Evolutionary conservation across 495 filamentous ascomycete genomes (phyloP).

Genomic region (Podospora fimiseda): DNA sequence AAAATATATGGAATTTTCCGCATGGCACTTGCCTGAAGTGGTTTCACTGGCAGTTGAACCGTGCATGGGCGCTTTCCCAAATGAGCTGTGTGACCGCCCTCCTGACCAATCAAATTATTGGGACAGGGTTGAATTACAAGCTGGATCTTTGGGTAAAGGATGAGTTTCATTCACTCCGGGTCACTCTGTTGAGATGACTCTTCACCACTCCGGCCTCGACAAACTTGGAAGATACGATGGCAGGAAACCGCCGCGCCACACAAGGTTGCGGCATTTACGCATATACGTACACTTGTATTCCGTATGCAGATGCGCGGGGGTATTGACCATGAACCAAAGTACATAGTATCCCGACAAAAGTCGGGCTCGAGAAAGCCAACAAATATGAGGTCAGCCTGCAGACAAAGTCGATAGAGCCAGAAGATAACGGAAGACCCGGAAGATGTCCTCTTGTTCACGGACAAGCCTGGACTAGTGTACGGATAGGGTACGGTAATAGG

Average conservation of each 20-base stretch:
- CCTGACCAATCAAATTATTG: background rate
- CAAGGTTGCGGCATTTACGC: too few relatives aligned
- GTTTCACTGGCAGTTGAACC: background rate
- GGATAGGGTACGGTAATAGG: background rate
- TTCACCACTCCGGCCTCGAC: too few relatives aligned
- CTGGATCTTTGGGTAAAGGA: background rate
- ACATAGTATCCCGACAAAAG: background rate
- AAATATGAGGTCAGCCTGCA: conserved; percentile 22
- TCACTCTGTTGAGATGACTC: too few relatives aligned
- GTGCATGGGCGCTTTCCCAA: background rate
- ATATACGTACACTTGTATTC: too few relatives aligned
- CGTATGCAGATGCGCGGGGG: too few relatives aligned
- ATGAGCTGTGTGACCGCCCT: background rate
- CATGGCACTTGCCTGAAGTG: background rate
- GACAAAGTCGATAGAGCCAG: background rate
- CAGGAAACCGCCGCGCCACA: too few relatives aligned
- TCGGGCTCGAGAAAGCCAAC: background rate
- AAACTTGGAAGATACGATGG: too few relatives aligned
- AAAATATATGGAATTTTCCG: background rate
- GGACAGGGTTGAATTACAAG: background rate
- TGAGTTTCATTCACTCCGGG: too few relatives aligned
- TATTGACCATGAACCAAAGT: background rate
- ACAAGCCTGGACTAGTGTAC: background rate
- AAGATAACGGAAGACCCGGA: background rate
- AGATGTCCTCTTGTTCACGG: background rate